phyloP scores from a whole-genome alignment of 1,284 basidiomycete species.

The Anthracocystis walkeri region DNA sequence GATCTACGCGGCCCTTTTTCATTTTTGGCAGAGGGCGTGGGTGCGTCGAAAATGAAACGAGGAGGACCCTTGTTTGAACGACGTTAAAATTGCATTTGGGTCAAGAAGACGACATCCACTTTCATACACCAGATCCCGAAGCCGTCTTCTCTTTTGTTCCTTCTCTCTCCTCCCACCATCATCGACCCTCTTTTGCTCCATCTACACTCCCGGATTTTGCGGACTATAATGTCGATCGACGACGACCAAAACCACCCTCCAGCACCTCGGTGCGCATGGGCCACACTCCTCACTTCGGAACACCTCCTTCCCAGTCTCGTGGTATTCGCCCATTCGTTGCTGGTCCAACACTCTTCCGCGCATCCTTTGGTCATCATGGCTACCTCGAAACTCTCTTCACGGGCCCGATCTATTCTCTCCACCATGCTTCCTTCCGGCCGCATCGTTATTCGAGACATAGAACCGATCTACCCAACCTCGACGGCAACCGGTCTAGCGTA shows the following conservation, averaged over 20 bases:
- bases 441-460: conserved; percentile 42
- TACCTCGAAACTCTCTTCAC: conserved; percentile 38
- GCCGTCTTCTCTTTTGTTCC: neutral
- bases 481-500: conserved; percentile 31
- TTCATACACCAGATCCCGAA: too few relatives aligned
- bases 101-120: neutral
- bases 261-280: conserved; percentile 48
- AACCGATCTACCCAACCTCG: conserved; percentile 40
- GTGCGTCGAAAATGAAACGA: too few relatives aligned
- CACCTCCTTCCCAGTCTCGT: conserved; percentile 57
- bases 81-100: too few relatives aligned
- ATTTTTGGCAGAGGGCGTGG: too few relatives aligned
- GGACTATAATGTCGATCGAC: conserved; percentile 30
- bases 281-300: conserved; percentile 61
- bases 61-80: too few relatives aligned
- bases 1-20: too few relatives aligned
- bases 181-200: neutral
- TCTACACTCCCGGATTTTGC: neutral
- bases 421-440: conserved; percentile 31
- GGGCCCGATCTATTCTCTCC: conserved; percentile 30
- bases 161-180: neutral
- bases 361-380: conserved; percentile 63
- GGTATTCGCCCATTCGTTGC: conserved; percentile 56
- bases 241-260: conserved; percentile 4
- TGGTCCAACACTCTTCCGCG: conserved; percentile 38